These are phyloP conservation scores for Lachancea kluyveri DNA, from an alignment of 805 yeast species.

Conservation along the genomic window DNA sequence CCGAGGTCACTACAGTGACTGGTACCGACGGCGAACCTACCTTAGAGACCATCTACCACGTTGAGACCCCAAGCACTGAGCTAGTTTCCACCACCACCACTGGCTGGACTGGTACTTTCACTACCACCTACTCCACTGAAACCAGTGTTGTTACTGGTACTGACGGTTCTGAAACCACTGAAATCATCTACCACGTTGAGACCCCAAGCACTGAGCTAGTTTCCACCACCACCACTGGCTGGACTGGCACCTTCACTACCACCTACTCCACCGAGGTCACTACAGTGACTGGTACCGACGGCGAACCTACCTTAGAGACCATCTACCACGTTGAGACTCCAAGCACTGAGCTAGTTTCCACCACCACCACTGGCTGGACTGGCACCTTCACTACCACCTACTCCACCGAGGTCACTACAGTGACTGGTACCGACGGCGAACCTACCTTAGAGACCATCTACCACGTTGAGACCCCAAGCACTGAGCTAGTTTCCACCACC, in stretches of 20 bases:
- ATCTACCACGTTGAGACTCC: conserved; percentile 8
- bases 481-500: conserved; percentile 8
- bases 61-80: conserved; percentile 9
- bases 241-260: conserved; percentile 10
- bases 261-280: conserved; percentile 6
- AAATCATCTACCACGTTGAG: conserved; percentile 12
- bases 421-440: conserved; percentile 7
- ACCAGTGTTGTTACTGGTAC: conserved; percentile 11
- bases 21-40: conserved; percentile 11
- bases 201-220: conserved; percentile 6
- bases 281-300: conserved; percentile 4
- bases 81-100: conserved; percentile 3
- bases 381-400: conserved; percentile 7
- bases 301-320: conserved; percentile 4
- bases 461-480: conserved; percentile 9
- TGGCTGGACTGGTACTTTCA: conserved; percentile 9
- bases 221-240: conserved; percentile 8
- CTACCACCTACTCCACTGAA: conserved; percentile 10
- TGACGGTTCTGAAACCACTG: conserved; percentile 9
- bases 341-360: background rate
- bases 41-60: conserved; percentile 9
- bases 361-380: conserved; percentile 8
- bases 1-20: conserved; percentile 7
- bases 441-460: conserved; percentile 5
- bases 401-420: conserved; percentile 2